A percentile compares a stretch with the other conserved stretches of the same genome.
These are phyloP conservation scores for Rheum nobile DNA, from an alignment of 148 eudicot species.

Conservation along the genomic window DNA sequence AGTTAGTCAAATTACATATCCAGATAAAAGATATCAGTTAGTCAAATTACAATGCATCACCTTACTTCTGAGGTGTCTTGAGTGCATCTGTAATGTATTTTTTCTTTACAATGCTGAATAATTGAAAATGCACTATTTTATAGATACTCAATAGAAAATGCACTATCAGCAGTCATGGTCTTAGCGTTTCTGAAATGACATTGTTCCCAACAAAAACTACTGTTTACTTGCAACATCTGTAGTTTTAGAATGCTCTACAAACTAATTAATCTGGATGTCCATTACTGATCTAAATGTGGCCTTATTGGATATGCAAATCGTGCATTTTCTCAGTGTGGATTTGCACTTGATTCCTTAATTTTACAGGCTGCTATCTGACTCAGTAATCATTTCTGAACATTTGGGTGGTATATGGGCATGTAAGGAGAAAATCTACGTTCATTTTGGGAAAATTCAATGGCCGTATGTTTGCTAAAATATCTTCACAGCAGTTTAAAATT, in stretches of 20 bases:
- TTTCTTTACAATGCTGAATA: too few relatives aligned
- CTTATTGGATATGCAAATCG: background rate
- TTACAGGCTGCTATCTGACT: background rate
- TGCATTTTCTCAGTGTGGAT: background rate
- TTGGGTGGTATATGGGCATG: background rate
- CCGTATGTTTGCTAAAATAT: background rate
- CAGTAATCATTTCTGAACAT: background rate
- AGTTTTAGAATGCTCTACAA: background rate
- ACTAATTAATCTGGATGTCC: background rate
- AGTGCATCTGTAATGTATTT: too few relatives aligned
- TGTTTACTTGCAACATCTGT: background rate
- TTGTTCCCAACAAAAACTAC: background rate
- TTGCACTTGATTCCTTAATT: background rate
- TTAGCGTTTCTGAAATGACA: too few relatives aligned
- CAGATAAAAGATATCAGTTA: too few relatives aligned
- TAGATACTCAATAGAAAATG: too few relatives aligned
- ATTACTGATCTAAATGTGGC: background rate
- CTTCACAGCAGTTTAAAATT: background rate
- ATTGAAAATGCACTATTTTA: too few relatives aligned
- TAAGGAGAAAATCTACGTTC: background rate
- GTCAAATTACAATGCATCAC: too few relatives aligned
- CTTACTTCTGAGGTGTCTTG: too few relatives aligned
- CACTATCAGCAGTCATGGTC: too few relatives aligned
- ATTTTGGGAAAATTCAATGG: background rate
- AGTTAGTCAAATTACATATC: too few relatives aligned